Evolutionary conservation across 768 basidiomycete species (phyloP).

Genomic region (Mycena latifolia): DNA sequence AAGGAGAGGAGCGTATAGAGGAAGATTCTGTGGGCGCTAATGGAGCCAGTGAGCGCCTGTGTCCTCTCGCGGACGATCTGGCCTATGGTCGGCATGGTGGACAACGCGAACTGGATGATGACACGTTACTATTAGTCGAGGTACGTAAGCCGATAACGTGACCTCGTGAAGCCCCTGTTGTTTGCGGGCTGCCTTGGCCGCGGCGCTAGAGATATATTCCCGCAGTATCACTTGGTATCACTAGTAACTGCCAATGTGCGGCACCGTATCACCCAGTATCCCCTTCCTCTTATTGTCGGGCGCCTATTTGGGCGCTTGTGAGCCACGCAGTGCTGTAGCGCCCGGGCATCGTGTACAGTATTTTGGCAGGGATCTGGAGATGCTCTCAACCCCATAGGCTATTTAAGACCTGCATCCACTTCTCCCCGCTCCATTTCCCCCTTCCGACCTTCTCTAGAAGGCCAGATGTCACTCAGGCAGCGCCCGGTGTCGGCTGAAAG

Average conservation of each 20-base stretch:
- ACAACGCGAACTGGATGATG: neutral
- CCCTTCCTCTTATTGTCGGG: neutral
- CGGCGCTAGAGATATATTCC: no score
- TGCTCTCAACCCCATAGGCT: constrained; percentile 9
- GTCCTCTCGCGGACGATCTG: constrained; percentile 64
- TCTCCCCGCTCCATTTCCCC: constrained; percentile 1
- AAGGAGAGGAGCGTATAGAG: constrained; percentile 79
- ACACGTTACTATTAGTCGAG: no score
- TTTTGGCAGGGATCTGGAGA: constrained; percentile 24
- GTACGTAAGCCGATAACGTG: no score
- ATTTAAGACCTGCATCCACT: constrained; percentile 19
- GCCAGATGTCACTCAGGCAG: constrained; percentile 29
- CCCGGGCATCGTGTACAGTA: constrained; percentile 17
- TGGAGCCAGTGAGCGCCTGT: constrained; percentile 60
- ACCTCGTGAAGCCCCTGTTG: no score
- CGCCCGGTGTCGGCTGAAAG: constrained; percentile 30
- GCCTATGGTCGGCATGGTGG: constrained; percentile 55
- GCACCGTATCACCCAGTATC: no score
- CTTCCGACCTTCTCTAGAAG: neutral
- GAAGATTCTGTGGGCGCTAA: constrained; percentile 74
- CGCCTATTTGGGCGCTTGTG: constrained; percentile 12
- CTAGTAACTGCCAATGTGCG: no score
- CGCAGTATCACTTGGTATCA: no score
- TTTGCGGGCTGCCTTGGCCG: no score
- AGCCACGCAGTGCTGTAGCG: neutral